These are phyloP conservation scores for Aspergillus sp. DNA, from an alignment of 2,329 filamentous ascomycete genomes.

Conservation along the genomic window DNA sequence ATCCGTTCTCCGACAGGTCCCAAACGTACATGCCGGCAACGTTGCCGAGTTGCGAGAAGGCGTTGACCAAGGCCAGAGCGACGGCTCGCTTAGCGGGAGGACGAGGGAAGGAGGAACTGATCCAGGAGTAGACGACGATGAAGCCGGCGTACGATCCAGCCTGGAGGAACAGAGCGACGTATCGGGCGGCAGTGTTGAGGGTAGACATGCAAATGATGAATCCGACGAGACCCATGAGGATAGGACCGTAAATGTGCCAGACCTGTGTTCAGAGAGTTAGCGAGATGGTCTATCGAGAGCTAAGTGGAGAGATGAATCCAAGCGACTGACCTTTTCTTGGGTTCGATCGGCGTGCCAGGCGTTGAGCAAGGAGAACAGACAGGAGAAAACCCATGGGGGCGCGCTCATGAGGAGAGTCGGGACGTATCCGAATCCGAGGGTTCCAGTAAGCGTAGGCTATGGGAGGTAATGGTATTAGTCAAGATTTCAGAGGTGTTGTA, in stretches of 20 bases:
- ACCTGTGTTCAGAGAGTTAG: slow-evolving; percentile 40
- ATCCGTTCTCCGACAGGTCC: slow-evolving; percentile 60
- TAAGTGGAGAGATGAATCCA: not conserved
- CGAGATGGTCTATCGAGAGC: not conserved
- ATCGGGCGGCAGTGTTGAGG: slow-evolving; percentile 56
- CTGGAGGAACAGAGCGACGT: slow-evolving; percentile 61
- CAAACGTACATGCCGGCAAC: slow-evolving; percentile 64
- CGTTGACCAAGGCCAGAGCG: slow-evolving; percentile 73
- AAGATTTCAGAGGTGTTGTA: not conserved
- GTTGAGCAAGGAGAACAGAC: slow-evolving; percentile 55
- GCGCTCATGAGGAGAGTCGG: slow-evolving; percentile 30
- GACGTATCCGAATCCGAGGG: slow-evolving; percentile 26
- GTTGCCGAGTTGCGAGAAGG: slow-evolving; percentile 59
- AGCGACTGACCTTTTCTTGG: slow-evolving; percentile 43
- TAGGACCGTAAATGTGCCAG: slow-evolving; percentile 58
- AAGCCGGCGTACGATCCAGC: slow-evolving; percentile 55
- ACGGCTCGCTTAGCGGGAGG: slow-evolving; percentile 72
- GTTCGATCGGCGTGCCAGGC: slow-evolving; percentile 58
- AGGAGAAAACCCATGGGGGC: slow-evolving; percentile 58
- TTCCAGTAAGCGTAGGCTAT: slow-evolving; percentile 27
- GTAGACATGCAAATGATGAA: slow-evolving; percentile 63
- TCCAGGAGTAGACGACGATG: slow-evolving; percentile 32
- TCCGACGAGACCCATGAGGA: slow-evolving; percentile 54
- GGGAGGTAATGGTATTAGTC: too few relatives aligned
- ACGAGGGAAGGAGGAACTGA: slow-evolving; percentile 56